Evolutionary conservation across 176 grass and related monocot genomes (phyloP), one percentile per base, ranked within the genome.

Genomic region (Bothriochloa decipiens): DNA sequence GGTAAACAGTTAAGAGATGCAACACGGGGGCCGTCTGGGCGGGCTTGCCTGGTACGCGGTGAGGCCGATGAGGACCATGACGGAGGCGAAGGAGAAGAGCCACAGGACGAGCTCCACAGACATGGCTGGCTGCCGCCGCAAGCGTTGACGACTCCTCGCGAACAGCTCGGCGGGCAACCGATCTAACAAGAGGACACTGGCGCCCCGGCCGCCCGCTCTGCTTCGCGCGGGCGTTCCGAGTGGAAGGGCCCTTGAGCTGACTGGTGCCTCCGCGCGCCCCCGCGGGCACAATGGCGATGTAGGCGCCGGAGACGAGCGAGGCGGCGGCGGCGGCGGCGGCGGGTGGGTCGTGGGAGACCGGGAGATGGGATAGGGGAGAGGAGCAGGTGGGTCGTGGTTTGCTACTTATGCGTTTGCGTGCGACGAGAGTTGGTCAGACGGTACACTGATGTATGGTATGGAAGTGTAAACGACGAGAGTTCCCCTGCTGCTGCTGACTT

Each of bases 91-190:
- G 86, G 90, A 90, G 85, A 93, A 82, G 50, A 95, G 73, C 92
- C 95, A 97, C 22, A 95, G 86, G 41, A 97, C 32, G 67, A 97
- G 90, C 76, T 97, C 92, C 79, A 89, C 67, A 74, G 85, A 92
- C 95, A 95, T 94, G 75, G 78, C 60, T 36, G 46, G 46, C 29
- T 32, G 29, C 37, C 36, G 47, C 15, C 14, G 52, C 35, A 15
- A 5, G 8, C 43, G 42, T 49, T 16, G 42, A 73, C 23, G 25
- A 74, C 13, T 68, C 60, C 60, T 58, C 47, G 47, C 45, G 7
- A 15, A 18, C 15, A 57, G 47, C 32, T 39, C 14, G 45, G 20
- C 20, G 18, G 14, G 8, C 80, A 70, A 40, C 13, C 49, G 67
- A 71, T 61, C 50, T 20, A 40, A 40, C 0, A 40, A 37, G 36